Conservation (phyloP, 2,329 filamentous ascomycete genomes). For the Scopulariopsis brevicaulis region DNA sequence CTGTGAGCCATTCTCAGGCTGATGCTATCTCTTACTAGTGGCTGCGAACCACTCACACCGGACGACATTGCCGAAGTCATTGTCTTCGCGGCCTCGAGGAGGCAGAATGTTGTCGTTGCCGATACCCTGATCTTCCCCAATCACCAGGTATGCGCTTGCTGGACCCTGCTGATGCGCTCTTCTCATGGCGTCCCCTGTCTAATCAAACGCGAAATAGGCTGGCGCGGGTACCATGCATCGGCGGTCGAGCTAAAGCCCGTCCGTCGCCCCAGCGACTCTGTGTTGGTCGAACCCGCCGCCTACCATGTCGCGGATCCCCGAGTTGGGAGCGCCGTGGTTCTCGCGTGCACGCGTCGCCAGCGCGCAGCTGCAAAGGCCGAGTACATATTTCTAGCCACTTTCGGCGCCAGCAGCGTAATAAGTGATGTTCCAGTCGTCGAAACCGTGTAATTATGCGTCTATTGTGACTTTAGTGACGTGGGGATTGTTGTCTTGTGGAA, state of each 20-base stretch:
- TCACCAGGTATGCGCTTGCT: conserved; percentile 50
- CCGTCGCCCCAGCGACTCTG: neutral
- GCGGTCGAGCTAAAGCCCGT: neutral
- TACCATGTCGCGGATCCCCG: too few relatives aligned
- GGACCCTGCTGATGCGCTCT: neutral
- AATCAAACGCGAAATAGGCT: neutral
- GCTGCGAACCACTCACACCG: conserved; percentile 71
- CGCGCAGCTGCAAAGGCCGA: too few relatives aligned
- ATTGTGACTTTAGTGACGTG: too few relatives aligned
- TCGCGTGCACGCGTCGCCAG: too few relatives aligned
- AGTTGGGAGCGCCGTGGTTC: too few relatives aligned
- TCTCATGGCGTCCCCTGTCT: neutral
- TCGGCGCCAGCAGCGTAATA: too few relatives aligned
- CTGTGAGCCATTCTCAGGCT: neutral
- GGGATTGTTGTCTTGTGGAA: too few relatives aligned
- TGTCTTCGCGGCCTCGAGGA: conserved; percentile 72
- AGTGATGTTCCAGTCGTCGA: too few relatives aligned
- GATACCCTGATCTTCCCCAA: conserved; percentile 82
- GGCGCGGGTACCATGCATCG: conserved; percentile 1
- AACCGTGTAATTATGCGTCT: too few relatives aligned
- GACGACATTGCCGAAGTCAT: conserved; percentile 87
- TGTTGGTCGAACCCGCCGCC: too few relatives aligned
- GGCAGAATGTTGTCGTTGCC: conserved; percentile 84
- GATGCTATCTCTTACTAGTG: conserved; percentile 28
- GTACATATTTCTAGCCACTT: too few relatives aligned